Evolutionary conservation across 1,139 yeast species (phyloP).

Genomic region (Debaryomycetaceae sp.): DNA sequence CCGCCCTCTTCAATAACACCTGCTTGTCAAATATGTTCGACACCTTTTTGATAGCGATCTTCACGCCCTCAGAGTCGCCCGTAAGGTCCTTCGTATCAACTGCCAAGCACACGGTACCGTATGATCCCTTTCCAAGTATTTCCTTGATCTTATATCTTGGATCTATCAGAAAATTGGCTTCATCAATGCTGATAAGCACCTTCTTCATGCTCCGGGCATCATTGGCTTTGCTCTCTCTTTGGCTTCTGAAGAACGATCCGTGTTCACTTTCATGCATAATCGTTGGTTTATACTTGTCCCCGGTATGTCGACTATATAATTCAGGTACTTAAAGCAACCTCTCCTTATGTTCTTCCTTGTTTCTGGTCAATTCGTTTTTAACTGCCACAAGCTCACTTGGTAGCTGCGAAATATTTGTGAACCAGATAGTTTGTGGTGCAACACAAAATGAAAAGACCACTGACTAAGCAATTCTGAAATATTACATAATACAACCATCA

Average conservation of each 20-base stretch:
- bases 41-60: slow-evolving; percentile 75
- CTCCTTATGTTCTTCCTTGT: not conserved
- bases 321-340: not conserved
- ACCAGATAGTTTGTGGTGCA: not conserved
- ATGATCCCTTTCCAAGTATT: slow-evolving; percentile 82
- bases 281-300: not conserved
- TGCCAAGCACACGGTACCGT: slow-evolving; percentile 87
- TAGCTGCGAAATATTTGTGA: not conserved
- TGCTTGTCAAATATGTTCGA: slow-evolving; percentile 63
- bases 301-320: not conserved
- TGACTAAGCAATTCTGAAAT: not conserved
- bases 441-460: not conserved
- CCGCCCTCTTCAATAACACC: slow-evolving; percentile 66
- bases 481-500: not conserved
- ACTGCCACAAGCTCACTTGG: not conserved
- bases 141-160: slow-evolving; percentile 60
- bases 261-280: not conserved
- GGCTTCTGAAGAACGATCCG: not conserved
- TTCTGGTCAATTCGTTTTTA: not conserved
- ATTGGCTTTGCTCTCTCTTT: not conserved
- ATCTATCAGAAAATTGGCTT: slow-evolving; percentile 60
- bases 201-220: slow-evolving; percentile 1
- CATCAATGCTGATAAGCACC: slow-evolving; percentile 5
- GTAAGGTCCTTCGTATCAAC: slow-evolving; percentile 43
- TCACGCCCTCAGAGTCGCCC: slow-evolving; percentile 16